Conservation (phyloP, 2,329 filamentous ascomycete genomes). For the Aphanocladium album region DNA sequence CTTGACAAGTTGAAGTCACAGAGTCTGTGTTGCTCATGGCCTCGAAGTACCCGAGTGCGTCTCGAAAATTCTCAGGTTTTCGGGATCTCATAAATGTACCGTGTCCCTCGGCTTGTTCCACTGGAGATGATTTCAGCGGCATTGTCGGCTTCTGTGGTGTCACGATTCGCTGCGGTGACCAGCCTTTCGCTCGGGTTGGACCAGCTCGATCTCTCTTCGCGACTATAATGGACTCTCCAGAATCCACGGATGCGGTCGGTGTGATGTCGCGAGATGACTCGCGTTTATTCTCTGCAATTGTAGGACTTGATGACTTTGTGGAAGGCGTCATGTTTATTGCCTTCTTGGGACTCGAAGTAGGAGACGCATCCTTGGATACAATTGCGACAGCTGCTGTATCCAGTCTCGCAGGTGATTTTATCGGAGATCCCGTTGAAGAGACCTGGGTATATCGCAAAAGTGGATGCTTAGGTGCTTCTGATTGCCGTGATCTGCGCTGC, state of each 20-base stretch:
- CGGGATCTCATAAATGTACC: conserved; percentile 4
- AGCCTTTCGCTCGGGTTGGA: neutral
- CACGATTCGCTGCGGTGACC: conserved; percentile 12
- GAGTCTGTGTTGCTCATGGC: conserved; percentile 17
- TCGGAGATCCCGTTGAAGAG: neutral
- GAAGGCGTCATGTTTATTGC: neutral
- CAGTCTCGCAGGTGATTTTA: neutral
- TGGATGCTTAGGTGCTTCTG: neutral
- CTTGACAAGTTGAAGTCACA: neutral
- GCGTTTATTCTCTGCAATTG: neutral
- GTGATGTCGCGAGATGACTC: neutral
- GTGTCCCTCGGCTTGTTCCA: neutral
- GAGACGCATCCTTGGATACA: neutral
- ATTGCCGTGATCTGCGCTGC: neutral
- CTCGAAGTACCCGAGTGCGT: conserved; percentile 29
- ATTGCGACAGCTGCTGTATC: neutral
- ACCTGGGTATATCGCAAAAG: neutral
- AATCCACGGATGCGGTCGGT: neutral
- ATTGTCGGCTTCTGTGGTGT: conserved; percentile 9
- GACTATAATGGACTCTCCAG: neutral
- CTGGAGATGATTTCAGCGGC: neutral
- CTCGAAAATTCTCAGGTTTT: conserved; percentile 8
- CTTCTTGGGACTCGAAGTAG: neutral
- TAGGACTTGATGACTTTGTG: neutral
- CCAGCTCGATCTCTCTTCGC: neutral